Evolutionary conservation across 1,139 yeast genomes (phyloP).

Genomic region (Meyerozyma smithsonii): DNA sequence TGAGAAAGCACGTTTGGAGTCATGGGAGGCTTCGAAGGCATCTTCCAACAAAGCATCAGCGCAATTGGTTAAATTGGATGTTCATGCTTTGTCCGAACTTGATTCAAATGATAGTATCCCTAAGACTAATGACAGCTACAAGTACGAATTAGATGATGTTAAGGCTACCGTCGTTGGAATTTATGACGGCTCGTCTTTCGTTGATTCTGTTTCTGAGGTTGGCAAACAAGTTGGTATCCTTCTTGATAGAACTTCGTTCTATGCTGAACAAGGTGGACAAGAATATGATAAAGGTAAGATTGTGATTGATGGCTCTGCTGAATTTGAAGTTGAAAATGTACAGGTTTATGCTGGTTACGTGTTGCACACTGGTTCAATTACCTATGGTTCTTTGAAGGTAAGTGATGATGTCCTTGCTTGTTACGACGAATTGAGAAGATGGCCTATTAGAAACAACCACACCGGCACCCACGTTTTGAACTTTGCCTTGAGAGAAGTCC

Average conservation of each 20-base stretch:
- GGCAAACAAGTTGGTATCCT: slow-evolving; percentile 70
- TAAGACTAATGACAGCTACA: slow-evolving; percentile 77
- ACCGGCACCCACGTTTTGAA: slow-evolving; percentile 96
- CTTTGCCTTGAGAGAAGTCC: slow-evolving; percentile 76
- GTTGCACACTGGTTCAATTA: slow-evolving; percentile 83
- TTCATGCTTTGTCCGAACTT: slow-evolving; percentile 74
- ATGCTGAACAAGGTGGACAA: slow-evolving; percentile 99
- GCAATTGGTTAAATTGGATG: slow-evolving; percentile 72
- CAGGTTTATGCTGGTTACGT: slow-evolving; percentile 94
- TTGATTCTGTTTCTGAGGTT: slow-evolving; percentile 30
- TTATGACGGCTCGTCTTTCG: slow-evolving; percentile 63
- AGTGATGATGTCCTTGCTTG: slow-evolving; percentile 77
- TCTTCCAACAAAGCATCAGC: slow-evolving; percentile 61
- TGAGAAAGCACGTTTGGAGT: slow-evolving; percentile 81
- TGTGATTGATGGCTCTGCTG: slow-evolving; percentile 81
- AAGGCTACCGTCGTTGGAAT: slow-evolving; percentile 66
- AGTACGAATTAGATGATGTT: slow-evolving; percentile 63
- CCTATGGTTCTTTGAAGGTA: slow-evolving; percentile 68
- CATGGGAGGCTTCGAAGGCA: slow-evolving; percentile 94
- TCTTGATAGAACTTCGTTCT: slow-evolving; percentile 87
- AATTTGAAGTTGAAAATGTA: slow-evolving; percentile 85
- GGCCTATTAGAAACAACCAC: slow-evolving; percentile 96
- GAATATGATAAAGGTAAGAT: slow-evolving; percentile 92
- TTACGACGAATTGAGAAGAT: slow-evolving; percentile 89
- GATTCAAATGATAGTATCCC: slow-evolving; percentile 56